Evolutionary conservation across 352 stramenopile genomes (phyloP), one percentile per base, ranked within the genome.

Genomic region (Phytophthora sp.): DNA sequence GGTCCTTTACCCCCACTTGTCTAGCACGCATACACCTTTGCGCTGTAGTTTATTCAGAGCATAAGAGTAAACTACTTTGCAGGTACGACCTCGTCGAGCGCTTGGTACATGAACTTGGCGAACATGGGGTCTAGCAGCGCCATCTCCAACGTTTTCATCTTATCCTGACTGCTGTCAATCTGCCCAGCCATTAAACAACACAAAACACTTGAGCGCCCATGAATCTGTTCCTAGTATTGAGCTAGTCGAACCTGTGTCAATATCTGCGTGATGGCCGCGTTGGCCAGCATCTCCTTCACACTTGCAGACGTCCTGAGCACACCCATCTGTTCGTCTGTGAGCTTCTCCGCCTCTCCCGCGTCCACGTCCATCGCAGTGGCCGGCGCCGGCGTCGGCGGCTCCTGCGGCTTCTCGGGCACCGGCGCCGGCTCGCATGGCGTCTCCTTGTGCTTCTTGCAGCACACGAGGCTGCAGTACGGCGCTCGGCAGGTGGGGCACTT

Each of bases 391-490:
- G 57, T 35, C 29, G 58, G 2, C 18, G 53, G 33, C 36, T 66
- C 46, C 33, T 71, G 60, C 3, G 45, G 46, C 7, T 63, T 66
- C 30, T 68, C 52, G 12, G 54, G 47, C 15, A 42, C 53, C 18
- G 57, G 8, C 21, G 46, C 12, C 6, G 69, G 62, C 12, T 70
- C 71, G 42, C 87, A 95, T 18, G 79, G 76, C 44, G 73, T 75
- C 53, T 93, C 80, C 53, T 93, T 94, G 71, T 95, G 87, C 33
- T 57, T 74, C 74, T 93, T 95, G 82, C 81, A 95, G 69, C 87
- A 95, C 4, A 74, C 71, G 0, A 84, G 63, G 44, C 82, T 93
- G 64, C 87, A 95, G 72, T 95, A 95, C 21, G 78, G 79, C 35
- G 73, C 55, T 47, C 85, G 76, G 52, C 87, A 95, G 9, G 64